Percentiles rank a stretch among this genome's conserved stretches.
Conservation (phyloP, 495 filamentous ascomycete genomes). For the Penicillium cosmopolitanum region DNA sequence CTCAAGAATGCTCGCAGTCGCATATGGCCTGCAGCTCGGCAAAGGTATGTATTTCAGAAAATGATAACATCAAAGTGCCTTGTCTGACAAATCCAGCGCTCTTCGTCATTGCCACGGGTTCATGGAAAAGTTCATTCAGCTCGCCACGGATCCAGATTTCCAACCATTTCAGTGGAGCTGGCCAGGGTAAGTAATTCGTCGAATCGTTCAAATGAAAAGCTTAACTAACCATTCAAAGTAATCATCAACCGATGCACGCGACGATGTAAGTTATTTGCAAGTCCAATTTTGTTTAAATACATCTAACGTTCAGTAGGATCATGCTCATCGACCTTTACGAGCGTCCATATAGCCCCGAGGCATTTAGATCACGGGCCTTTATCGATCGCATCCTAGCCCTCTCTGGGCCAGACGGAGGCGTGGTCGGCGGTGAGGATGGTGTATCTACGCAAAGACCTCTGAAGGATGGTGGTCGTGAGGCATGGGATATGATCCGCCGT, state of each 20-base stretch:
- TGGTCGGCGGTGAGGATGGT: conserved; percentile 54
- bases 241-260: conserved; percentile 61
- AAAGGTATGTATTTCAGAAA: conserved; percentile 41
- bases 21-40: conserved; percentile 56
- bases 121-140: conserved; percentile 57
- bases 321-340: conserved; percentile 61
- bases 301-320: conserved; percentile 36
- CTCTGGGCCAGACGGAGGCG: conserved; percentile 55
- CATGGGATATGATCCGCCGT: conserved; percentile 58
- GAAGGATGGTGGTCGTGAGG: conserved; percentile 56
- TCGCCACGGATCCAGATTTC: conserved; percentile 55
- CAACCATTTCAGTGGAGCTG: conserved; percentile 64
- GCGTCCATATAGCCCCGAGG: conserved; percentile 52
- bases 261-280: conserved; percentile 40
- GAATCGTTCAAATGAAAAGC: background rate
- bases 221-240: conserved; percentile 28
- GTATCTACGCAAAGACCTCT: conserved; percentile 50
- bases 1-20: conserved; percentile 59
- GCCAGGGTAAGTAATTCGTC: conserved; percentile 41
- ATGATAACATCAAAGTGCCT: background rate
- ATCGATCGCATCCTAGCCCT: conserved; percentile 57
- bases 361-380: conserved; percentile 50
- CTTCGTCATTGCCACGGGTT: conserved; percentile 59
- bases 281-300: background rate
- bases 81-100: conserved; percentile 41